Conservation (phyloP, 1,284 basidiomycete genomes). For the Ustilago tritici region DNA sequence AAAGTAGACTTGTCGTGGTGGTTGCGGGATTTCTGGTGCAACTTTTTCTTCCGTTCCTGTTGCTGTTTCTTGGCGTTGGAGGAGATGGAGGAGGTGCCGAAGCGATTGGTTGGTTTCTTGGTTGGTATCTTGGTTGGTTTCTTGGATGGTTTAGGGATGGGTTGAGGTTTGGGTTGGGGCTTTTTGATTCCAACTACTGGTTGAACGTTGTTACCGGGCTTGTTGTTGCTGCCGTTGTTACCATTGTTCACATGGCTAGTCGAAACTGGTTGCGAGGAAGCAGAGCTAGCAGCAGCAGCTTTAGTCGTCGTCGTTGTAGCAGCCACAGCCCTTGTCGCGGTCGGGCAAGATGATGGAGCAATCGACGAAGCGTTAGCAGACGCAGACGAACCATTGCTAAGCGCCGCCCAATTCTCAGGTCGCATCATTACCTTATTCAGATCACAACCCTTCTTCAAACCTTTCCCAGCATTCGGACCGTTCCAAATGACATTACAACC, state of each 20-base stretch:
- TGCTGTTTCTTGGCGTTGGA: background rate
- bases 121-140: background rate
- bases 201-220: background rate
- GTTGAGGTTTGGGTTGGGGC: background rate
- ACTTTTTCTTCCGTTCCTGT: background rate
- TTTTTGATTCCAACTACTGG: conserved; percentile 3
- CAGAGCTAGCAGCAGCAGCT: background rate
- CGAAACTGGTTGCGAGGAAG: background rate
- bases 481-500: conserved; percentile 55
- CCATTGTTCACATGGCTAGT: background rate
- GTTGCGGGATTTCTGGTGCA: background rate
- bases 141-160: background rate
- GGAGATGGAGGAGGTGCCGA: background rate
- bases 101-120: background rate
- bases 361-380: background rate
- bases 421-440: conserved; percentile 37
- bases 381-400: background rate
- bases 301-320: background rate
- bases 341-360: background rate
- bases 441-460: conserved; percentile 35
- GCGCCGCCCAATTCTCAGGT: conserved; percentile 16
- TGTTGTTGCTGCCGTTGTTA: conserved; percentile 1
- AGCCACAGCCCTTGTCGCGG: background rate
- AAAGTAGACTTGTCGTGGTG: background rate
- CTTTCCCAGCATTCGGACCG: conserved; percentile 45